phyloP scores from a whole-genome alignment of 1,284 basidiomycete genomes.

The Tilletia walkeri region DNA sequence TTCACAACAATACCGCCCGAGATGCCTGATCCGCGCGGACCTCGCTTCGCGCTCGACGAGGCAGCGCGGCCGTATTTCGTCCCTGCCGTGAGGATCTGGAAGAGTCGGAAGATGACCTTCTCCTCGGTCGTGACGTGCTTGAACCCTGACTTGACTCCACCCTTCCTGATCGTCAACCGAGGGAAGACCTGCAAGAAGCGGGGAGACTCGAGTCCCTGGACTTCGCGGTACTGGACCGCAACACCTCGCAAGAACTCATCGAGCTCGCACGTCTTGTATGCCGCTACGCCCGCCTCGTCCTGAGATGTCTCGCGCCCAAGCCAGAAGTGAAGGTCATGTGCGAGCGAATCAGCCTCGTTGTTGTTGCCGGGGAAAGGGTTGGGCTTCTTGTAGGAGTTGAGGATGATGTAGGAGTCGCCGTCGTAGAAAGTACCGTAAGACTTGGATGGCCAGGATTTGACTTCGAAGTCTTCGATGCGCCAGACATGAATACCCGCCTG shows the following conservation, averaged over 20 bases:
- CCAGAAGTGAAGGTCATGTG: slow-evolving; percentile 69
- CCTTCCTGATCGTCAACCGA: slow-evolving; percentile 62
- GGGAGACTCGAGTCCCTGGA: slow-evolving; percentile 64
- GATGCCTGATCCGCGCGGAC: slow-evolving; percentile 12
- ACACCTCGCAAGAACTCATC: slow-evolving; percentile 66
- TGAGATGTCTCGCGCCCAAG: slow-evolving; percentile 65
- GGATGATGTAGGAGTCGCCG: slow-evolving; percentile 67
- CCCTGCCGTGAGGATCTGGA: slow-evolving; percentile 16
- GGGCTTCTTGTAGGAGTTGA: slow-evolving; percentile 59
- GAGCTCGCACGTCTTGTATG: slow-evolving; percentile 69
- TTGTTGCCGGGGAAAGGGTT: background rate
- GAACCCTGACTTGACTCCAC: slow-evolving; percentile 66
- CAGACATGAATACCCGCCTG: slow-evolving; percentile 61
- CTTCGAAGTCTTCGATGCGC: slow-evolving; percentile 65
- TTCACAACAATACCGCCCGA: slow-evolving; percentile 16
- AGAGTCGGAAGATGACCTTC: slow-evolving; percentile 15
- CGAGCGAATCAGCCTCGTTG: slow-evolving; percentile 61
- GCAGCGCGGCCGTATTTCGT: slow-evolving; percentile 9
- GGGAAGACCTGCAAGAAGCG: slow-evolving; percentile 64
- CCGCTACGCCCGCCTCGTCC: slow-evolving; percentile 67
- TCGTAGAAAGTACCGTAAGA: slow-evolving; percentile 64
- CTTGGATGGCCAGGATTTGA: slow-evolving; percentile 63
- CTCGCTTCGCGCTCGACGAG: background rate
- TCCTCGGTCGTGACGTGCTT: slow-evolving; percentile 57
- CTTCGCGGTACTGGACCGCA: slow-evolving; percentile 66